phyloP scores from a whole-genome alignment of 1,284 basidiomycete genomes.

The Pseudomicrostroma phylloplanum region DNA sequence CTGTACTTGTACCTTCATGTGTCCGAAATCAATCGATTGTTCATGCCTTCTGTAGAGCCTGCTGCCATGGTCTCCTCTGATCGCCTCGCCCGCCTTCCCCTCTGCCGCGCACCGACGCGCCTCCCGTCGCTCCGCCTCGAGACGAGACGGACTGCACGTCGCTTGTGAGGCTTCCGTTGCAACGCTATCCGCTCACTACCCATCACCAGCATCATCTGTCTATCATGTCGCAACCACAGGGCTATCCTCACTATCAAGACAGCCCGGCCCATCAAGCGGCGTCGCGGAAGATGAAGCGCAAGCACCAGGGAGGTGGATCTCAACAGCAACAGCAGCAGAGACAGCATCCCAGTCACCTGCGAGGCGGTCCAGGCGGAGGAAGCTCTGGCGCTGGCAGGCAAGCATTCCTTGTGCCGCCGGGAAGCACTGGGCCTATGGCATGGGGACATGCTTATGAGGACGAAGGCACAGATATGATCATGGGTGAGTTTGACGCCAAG shows the following conservation, averaged over 20 bases:
- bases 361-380: not conserved
- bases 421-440: not conserved
- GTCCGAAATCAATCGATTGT: too few relatives aligned
- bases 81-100: too few relatives aligned
- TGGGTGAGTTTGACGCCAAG: conserved; percentile 2
- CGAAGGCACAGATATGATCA: not conserved
- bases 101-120: too few relatives aligned
- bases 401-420: not conserved
- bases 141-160: too few relatives aligned
- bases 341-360: not conserved
- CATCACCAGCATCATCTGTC: too few relatives aligned
- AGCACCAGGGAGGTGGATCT: not conserved
- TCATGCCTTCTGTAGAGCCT: too few relatives aligned
- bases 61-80: too few relatives aligned
- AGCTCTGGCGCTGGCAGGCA: not conserved
- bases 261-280: not conserved
- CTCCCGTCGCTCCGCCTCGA: too few relatives aligned
- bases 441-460: conserved; percentile 4
- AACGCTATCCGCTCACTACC: too few relatives aligned
- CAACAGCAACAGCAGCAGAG: conserved; percentile 1
- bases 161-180: too few relatives aligned
- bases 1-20: too few relatives aligned
- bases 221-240: too few relatives aligned
- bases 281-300: conserved; percentile 7
- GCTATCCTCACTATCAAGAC: not conserved